Percentiles rank a stretch among this genome's conserved stretches.
Evolutionary conservation across 192 early-diverging fungal species (phyloP).

Genomic region (Mortierella antarctica): DNA sequence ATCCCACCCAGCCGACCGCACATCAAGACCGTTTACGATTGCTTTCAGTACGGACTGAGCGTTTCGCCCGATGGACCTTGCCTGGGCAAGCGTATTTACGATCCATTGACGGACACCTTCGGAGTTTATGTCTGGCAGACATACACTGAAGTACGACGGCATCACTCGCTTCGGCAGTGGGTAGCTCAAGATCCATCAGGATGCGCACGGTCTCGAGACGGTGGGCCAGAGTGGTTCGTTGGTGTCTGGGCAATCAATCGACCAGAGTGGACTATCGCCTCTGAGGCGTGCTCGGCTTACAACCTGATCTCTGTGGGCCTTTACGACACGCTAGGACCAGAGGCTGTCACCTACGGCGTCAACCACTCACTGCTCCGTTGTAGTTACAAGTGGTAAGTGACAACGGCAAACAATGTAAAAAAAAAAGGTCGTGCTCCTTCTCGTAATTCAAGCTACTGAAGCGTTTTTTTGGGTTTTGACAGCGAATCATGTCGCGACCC

Average conservation of each 20-base stretch:
- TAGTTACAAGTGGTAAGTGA: constrained; percentile 59
- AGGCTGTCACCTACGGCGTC: constrained; percentile 82
- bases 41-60: constrained; percentile 33
- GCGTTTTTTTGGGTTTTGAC: neutral
- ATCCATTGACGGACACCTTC: constrained; percentile 62
- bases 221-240: constrained; percentile 48
- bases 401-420: constrained; percentile 37
- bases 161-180: constrained; percentile 74
- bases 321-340: constrained; percentile 90
- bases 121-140: constrained; percentile 76
- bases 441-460: neutral
- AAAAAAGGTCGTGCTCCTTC: neutral
- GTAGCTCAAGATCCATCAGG: constrained; percentile 58
- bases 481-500: constrained; percentile 14
- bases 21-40: constrained; percentile 46
- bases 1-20: constrained; percentile 15
- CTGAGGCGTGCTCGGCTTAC: constrained; percentile 70
- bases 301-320: constrained; percentile 76
- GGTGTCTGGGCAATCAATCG: constrained; percentile 74
- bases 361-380: constrained; percentile 80
- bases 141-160: constrained; percentile 67
- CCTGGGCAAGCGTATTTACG: constrained; percentile 68
- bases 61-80: constrained; percentile 57
- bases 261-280: constrained; percentile 70
- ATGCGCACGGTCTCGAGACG: constrained; percentile 42